phyloP scores from a whole-genome alignment of 768 basidiomycete genomes.

The Phylloporus arenicola region DNA sequence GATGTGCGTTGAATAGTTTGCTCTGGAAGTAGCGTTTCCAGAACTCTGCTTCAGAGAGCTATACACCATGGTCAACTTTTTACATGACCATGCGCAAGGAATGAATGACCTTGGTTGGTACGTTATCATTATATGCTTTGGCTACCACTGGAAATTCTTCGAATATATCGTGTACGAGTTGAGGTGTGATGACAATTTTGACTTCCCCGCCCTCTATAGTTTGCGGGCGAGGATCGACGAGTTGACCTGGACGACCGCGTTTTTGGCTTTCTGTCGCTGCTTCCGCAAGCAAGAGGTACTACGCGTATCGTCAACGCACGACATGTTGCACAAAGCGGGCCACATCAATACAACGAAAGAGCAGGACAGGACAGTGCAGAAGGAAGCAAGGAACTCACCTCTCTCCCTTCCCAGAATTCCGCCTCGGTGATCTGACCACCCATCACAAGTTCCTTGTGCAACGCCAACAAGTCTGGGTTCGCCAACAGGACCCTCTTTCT shows the following conservation, averaged over 20 bases:
- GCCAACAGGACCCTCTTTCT: conserved; percentile 75
- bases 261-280: conserved; percentile 66
- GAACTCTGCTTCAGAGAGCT: conserved; percentile 90
- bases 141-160: conserved; percentile 96
- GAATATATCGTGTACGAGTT: conserved; percentile 92
- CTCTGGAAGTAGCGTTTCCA: conserved; percentile 98
- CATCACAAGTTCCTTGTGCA: conserved; percentile 89
- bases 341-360: conserved; percentile 9
- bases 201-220: conserved; percentile 79
- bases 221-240: conserved; percentile 85
- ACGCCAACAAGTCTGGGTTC: conserved; percentile 67
- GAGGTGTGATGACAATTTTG: conserved; percentile 86
- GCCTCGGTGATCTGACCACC: conserved; percentile 79
- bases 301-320: background rate
- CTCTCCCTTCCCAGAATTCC: conserved; percentile 97
- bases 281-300: conserved; percentile 77
- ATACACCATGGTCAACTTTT: conserved; percentile 6
- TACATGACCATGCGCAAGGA: background rate
- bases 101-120: conserved; percentile 66
- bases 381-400: conserved; percentile 45
- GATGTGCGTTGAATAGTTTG: conserved; percentile 90
- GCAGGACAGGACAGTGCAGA: background rate
- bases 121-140: conserved; percentile 88
- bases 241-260: conserved; percentile 77
- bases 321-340: background rate